Evolutionary conservation across 371 early-diverging fungal species (phyloP).

Genomic region (Mucor circinelloides): DNA sequence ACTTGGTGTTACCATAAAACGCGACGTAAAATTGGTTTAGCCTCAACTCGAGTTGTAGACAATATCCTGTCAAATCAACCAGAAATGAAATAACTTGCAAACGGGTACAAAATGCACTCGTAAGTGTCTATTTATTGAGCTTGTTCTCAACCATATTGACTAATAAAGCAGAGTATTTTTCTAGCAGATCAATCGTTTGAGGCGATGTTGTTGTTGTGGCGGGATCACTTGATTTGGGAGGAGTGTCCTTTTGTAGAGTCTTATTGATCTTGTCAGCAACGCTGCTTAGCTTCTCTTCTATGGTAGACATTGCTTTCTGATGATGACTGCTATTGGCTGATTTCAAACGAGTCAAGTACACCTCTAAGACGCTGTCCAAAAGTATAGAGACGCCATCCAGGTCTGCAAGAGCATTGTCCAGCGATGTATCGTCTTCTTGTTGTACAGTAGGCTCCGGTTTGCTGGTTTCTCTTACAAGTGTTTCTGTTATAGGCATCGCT

Average conservation of each 20-base stretch:
- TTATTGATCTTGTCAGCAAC: slow-evolving; percentile 12
- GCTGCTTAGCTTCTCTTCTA: slow-evolving; percentile 19
- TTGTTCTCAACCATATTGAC: slow-evolving; percentile 24
- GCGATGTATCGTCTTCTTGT: slow-evolving; percentile 7
- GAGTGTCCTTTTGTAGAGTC: not conserved
- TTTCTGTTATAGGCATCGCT: no score
- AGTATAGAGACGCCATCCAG: slow-evolving; percentile 36
- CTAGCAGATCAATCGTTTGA: slow-evolving; percentile 15
- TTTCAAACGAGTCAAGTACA: slow-evolving; percentile 8
- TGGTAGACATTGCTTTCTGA: slow-evolving; percentile 4
- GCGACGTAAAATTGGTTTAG: no score
- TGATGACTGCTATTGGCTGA: not conserved
- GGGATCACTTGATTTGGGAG: not conserved
- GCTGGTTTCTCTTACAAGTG: no score
- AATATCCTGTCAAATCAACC: no score
- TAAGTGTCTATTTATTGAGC: slow-evolving; percentile 13
- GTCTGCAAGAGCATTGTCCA: slow-evolving; percentile 30
- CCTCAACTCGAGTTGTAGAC: no score
- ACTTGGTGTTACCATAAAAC: no score
- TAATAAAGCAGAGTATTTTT: slow-evolving; percentile 22
- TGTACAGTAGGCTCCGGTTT: not conserved
- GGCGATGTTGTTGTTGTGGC: not conserved
- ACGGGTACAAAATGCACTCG: not conserved
- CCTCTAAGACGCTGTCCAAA: slow-evolving; percentile 35
- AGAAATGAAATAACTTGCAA: no score